Conservation (phyloP, 2,329 filamentous ascomycete genomes). For the Fusarium odoratissimum region DNA sequence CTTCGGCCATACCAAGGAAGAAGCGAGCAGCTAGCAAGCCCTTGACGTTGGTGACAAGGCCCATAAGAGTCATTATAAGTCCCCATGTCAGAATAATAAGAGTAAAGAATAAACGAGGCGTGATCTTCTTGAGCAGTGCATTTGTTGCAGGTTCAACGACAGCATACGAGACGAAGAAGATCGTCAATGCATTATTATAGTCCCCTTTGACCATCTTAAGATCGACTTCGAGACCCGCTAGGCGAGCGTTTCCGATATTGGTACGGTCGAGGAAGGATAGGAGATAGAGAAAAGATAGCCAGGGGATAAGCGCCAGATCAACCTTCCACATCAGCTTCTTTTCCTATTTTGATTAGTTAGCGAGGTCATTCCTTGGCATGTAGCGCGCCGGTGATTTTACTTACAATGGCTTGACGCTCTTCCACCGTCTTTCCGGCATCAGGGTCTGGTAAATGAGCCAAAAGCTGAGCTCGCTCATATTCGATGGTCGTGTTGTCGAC, state of each 20-base stretch:
- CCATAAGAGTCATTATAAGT: background rate
- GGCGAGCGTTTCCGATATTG: background rate
- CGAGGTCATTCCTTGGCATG: accelerated
- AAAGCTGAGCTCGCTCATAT: background rate
- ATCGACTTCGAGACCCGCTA: background rate
- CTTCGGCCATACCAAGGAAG: background rate
- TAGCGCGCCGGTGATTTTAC: accelerated
- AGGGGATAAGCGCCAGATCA: background rate
- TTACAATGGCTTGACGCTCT: background rate
- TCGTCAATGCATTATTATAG: background rate
- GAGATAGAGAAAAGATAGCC: background rate
- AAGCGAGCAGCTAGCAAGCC: background rate
- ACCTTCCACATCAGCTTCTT: background rate
- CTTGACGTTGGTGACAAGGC: background rate
- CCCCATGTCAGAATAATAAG: background rate
- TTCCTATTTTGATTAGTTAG: background rate
- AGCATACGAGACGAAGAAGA: background rate
- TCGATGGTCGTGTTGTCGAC: background rate
- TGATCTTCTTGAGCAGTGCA: background rate
- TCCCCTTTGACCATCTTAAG: background rate
- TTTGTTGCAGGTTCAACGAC: background rate
- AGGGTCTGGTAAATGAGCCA: background rate
- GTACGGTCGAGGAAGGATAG: background rate
- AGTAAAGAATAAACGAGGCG: background rate
- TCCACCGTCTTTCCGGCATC: background rate